Conservation (phyloP, 441 rosid species). For the Populus hybrid region DNA sequence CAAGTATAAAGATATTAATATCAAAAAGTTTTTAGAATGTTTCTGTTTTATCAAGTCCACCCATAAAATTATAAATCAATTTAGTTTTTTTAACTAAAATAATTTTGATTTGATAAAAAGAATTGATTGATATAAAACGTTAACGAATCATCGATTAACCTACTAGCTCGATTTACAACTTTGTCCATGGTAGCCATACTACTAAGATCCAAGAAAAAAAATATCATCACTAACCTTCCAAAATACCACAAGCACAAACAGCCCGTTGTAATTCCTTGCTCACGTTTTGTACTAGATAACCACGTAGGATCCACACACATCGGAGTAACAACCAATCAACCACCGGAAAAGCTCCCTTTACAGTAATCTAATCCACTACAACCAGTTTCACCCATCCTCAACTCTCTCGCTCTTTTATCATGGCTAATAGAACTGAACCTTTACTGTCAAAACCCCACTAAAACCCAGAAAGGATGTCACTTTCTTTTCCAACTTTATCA, state of each 20-base stretch:
- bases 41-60: too few relatives aligned
- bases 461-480: conserved; percentile 22
- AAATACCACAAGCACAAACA: neutral
- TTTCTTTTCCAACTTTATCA: conserved; percentile 25
- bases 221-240: neutral
- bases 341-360: neutral
- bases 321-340: neutral
- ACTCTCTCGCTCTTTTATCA: neutral
- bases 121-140: too few relatives aligned
- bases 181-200: neutral
- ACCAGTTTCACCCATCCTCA: neutral
- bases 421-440: neutral
- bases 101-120: too few relatives aligned
- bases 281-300: neutral
- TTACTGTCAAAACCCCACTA: neutral
- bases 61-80: too few relatives aligned
- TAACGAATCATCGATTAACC: too few relatives aligned
- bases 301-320: neutral
- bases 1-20: too few relatives aligned
- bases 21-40: too few relatives aligned
- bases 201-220: neutral
- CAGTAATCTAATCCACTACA: neutral
- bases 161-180: too few relatives aligned
- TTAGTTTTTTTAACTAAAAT: too few relatives aligned
- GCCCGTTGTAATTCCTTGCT: neutral